These are phyloP conservation scores for Mrakia frigida DNA, from an alignment of 768 basidiomycete species.

Conservation along the genomic window DNA sequence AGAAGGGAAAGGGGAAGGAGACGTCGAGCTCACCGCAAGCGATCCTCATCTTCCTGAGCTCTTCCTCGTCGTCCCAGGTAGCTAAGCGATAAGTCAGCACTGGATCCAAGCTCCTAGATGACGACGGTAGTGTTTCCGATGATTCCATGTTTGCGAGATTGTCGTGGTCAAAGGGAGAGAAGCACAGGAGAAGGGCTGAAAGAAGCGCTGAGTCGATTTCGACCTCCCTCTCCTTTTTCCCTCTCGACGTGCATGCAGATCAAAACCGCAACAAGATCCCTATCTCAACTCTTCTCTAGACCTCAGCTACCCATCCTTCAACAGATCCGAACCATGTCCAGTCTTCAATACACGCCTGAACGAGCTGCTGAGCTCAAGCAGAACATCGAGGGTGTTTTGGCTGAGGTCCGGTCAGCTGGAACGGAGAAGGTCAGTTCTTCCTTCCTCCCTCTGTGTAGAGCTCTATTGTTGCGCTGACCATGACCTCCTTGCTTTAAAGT, in stretches of 20 bases:
- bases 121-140: neutral
- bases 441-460: neutral
- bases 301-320: too few relatives aligned
- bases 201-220: neutral
- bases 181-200: neutral
- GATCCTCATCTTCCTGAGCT: neutral
- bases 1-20: neutral
- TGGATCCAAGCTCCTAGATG: neutral
- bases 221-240: too few relatives aligned
- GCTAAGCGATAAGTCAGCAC: neutral
- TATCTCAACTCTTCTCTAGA: neutral
- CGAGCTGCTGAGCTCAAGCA: conserved; percentile 42
- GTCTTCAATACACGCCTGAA: conserved; percentile 37
- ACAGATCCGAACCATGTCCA: conserved; percentile 2
- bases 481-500: neutral
- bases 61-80: neutral
- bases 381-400: conserved; percentile 41
- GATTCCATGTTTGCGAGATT: neutral
- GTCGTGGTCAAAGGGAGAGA: neutral
- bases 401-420: conserved; percentile 35
- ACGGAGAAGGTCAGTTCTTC: neutral
- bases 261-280: neutral
- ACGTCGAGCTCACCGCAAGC: conserved; percentile 12
- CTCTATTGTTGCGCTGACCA: neutral
- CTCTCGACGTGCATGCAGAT: conserved; percentile 13